Percentiles rank a stretch among this genome's conserved stretches.
These are phyloP conservation scores for Sclerotinia sclerotiorum DNA, from an alignment of 2,329 filamentous ascomycete genomes.

Conservation along the genomic window DNA sequence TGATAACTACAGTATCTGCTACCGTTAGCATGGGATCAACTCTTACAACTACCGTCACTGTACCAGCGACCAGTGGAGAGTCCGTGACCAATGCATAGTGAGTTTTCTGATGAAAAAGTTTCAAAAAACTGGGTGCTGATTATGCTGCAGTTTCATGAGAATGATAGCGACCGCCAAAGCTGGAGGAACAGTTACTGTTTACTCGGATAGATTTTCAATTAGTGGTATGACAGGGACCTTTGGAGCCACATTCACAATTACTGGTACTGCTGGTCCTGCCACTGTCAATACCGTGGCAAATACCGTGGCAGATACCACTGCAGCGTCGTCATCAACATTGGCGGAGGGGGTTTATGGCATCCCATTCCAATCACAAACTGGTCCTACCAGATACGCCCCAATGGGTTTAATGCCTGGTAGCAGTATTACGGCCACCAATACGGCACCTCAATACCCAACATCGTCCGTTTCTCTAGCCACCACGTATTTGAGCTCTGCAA, in stretches of 20 bases:
- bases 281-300: constrained; percentile 31
- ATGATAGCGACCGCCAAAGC: constrained; percentile 56
- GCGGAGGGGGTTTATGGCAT: constrained; percentile 34
- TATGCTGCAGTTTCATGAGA: constrained; percentile 53
- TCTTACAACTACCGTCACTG: constrained; percentile 30
- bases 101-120: constrained; percentile 1
- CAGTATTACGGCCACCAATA: constrained; percentile 43
- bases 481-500: constrained; percentile 39
- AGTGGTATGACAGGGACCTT: constrained; percentile 63
- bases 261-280: constrained; percentile 43
- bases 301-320: constrained; percentile 14
- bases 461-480: constrained; percentile 41
- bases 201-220: constrained; percentile 63
- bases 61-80: constrained; percentile 36
- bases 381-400: constrained; percentile 43
- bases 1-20: background rate
- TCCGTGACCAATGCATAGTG: constrained; percentile 40
- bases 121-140: constrained; percentile 13
- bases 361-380: constrained; percentile 43
- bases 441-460: constrained; percentile 42
- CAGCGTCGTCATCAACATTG: constrained; percentile 17
- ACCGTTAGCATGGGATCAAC: constrained; percentile 6
- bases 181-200: constrained; percentile 58
- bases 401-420: constrained; percentile 44
- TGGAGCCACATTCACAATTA: constrained; percentile 41